Conservation (phyloP, 306 rosid genomes). For the Sindora glabra region DNA sequence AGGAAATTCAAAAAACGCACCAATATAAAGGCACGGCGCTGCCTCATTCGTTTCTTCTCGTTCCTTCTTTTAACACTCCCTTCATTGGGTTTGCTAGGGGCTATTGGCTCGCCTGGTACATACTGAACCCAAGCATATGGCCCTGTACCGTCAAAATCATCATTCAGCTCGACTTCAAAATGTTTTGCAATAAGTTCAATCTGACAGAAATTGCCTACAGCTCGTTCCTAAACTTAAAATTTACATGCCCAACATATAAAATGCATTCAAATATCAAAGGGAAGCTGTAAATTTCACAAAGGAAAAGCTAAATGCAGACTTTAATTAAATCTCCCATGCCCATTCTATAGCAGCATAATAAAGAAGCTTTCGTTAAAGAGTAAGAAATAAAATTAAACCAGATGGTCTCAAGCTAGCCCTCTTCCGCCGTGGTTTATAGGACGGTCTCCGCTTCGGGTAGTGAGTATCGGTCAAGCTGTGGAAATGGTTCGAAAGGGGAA, state of each 20-base stretch:
- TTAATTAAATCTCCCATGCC: not conserved
- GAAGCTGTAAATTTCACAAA: not conserved
- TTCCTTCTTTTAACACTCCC: constrained; percentile 90
- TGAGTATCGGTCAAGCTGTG: constrained; percentile 83
- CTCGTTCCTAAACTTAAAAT: not conserved
- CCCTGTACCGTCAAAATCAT: constrained; percentile 30
- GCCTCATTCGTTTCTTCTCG: constrained; percentile 82
- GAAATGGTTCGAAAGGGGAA: constrained; percentile 34
- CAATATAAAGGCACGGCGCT: constrained; percentile 69
- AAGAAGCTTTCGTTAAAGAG: not conserved
- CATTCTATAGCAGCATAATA: not conserved
- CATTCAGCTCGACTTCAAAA: not conserved
- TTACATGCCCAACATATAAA: not conserved
- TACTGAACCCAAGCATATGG: constrained; percentile 75
- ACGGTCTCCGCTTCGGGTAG: constrained; percentile 72
- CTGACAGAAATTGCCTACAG: not conserved
- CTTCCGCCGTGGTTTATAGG: constrained; percentile 59
- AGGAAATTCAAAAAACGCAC: constrained; percentile 30
- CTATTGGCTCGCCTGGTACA: constrained; percentile 35
- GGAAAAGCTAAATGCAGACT: not conserved
- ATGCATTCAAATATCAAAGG: not conserved
- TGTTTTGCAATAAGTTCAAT: not conserved
- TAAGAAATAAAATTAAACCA: constrained; percentile 38
- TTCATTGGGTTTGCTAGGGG: constrained; percentile 67
- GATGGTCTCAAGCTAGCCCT: constrained; percentile 67